phyloP scores from a whole-genome alignment of 1,284 basidiomycete genomes.

The Trametes polyzona region DNA sequence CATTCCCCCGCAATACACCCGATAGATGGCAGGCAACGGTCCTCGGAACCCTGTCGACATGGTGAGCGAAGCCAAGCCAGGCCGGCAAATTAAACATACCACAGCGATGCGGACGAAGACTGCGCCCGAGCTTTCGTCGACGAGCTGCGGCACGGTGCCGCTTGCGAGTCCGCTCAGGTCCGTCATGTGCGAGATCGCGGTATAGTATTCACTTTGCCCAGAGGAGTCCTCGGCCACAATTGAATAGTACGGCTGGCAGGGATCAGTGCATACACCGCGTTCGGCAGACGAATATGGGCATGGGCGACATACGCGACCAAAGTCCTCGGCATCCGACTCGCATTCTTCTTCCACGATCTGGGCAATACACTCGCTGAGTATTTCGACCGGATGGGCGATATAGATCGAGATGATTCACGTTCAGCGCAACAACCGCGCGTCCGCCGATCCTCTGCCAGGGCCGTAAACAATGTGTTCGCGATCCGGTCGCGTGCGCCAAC shows the following conservation, averaged over 20 bases:
- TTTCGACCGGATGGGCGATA: neutral
- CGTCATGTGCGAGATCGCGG: conserved; percentile 10
- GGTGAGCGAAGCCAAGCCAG: neutral
- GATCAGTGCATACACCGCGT: neutral
- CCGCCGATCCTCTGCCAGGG: conserved; percentile 8
- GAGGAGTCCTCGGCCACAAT: neutral
- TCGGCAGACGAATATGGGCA: neutral
- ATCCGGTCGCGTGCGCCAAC: neutral
- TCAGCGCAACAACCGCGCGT: conserved; percentile 6
- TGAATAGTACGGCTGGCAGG: conserved; percentile 1
- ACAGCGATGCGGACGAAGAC: conserved; percentile 11
- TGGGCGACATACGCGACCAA: conserved; percentile 12
- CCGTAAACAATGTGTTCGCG: neutral
- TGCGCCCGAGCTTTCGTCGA: conserved; percentile 14
- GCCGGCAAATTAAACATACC: neutral
- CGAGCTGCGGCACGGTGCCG: neutral
- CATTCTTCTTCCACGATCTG: conserved; percentile 4
- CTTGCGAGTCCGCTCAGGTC: neutral
- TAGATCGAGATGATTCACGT: neutral
- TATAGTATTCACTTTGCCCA: conserved; percentile 8
- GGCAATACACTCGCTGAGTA: neutral
- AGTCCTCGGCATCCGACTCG: conserved; percentile 17
- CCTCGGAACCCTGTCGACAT: neutral
- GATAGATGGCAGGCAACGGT: neutral
- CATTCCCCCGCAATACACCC: conserved; percentile 4